phyloP scores from a whole-genome alignment of 78 protist species.

The Cavenderia fasciculata region DNA sequence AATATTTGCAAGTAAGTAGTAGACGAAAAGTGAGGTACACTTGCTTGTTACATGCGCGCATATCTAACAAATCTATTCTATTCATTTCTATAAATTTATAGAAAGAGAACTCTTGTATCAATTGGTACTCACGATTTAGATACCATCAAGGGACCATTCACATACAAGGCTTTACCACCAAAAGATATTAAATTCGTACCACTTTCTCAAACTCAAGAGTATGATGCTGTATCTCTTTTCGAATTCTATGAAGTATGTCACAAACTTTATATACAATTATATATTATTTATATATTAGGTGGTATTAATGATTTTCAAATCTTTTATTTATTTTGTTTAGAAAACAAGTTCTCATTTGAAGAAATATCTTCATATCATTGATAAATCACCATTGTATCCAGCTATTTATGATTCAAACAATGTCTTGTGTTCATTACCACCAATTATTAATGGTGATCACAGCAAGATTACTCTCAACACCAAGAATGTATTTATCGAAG shows the following conservation, averaged over 20 bases:
- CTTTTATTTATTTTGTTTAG: not conserved
- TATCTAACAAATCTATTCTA: not conserved
- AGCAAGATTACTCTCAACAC: slow-evolving; percentile 94
- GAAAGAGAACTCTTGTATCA: slow-evolving; percentile 97
- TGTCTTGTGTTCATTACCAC: slow-evolving; percentile 97
- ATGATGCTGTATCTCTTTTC: slow-evolving; percentile 57
- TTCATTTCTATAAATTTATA: not conserved
- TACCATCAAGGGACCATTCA: slow-evolving; percentile 93
- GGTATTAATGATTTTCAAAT: not conserved
- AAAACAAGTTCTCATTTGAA: slow-evolving; percentile 70
- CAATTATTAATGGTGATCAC: slow-evolving; percentile 99
- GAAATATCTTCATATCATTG: slow-evolving; percentile 88
- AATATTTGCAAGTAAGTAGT: slow-evolving; percentile 89
- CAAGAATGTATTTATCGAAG: slow-evolving; percentile 98
- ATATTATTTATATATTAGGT: not conserved
- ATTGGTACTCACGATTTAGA: slow-evolving; percentile 99
- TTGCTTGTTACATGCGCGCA: too few relatives aligned
- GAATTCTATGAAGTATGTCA: slow-evolving; percentile 56
- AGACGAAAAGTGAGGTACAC: too few relatives aligned
- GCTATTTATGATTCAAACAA: slow-evolving; percentile 93
- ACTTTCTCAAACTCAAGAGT: slow-evolving; percentile 81
- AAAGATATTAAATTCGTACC: slow-evolving; percentile 95
- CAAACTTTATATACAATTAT: not conserved
- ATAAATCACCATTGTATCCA: slow-evolving; percentile 89
- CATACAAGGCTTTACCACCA: slow-evolving; percentile 92